phyloP scores from a whole-genome alignment of 1,284 basidiomycete species.

The Ustilago sp. region DNA sequence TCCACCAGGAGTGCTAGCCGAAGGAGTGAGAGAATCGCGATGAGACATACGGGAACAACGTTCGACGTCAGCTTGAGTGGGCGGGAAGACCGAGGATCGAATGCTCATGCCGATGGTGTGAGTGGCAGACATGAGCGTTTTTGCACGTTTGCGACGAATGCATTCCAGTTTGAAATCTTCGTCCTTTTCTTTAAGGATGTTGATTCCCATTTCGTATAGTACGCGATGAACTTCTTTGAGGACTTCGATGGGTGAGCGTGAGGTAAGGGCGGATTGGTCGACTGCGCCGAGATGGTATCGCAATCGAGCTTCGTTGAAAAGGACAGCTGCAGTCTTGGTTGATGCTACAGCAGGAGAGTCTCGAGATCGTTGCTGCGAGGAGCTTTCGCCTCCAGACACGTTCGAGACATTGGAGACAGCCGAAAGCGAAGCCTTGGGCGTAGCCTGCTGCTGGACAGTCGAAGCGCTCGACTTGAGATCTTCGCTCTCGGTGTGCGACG shows the following conservation, averaged over 20 bases:
- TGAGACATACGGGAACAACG: conserved; percentile 45
- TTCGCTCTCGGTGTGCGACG: conserved; percentile 31
- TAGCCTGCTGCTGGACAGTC: conserved; percentile 62
- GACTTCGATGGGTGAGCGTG: conserved; percentile 83
- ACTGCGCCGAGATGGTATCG: conserved; percentile 91
- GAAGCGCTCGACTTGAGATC: conserved; percentile 58
- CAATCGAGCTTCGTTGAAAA: conserved; percentile 74
- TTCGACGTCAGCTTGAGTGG: conserved; percentile 62
- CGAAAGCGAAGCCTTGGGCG: conserved; percentile 54
- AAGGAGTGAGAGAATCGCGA: conserved; percentile 32
- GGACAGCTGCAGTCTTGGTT: conserved; percentile 9
- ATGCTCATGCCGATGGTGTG: conserved; percentile 62
- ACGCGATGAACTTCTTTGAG: conserved; percentile 85
- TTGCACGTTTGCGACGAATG: conserved; percentile 61
- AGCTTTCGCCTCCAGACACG: conserved; percentile 17
- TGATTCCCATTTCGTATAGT: conserved; percentile 88
- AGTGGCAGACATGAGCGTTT: conserved; percentile 61
- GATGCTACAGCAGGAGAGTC: background rate
- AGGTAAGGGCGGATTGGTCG: conserved; percentile 90
- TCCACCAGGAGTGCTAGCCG: conserved; percentile 38
- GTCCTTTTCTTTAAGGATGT: conserved; percentile 84
- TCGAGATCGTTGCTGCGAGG: conserved; percentile 25
- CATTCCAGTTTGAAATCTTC: conserved; percentile 73
- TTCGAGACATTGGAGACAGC: conserved; percentile 36
- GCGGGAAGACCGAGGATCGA: conserved; percentile 62